Evolutionary conservation across 2,329 filamentous ascomycete species (phyloP).

Genomic region (Sporothrix curviconia): DNA sequence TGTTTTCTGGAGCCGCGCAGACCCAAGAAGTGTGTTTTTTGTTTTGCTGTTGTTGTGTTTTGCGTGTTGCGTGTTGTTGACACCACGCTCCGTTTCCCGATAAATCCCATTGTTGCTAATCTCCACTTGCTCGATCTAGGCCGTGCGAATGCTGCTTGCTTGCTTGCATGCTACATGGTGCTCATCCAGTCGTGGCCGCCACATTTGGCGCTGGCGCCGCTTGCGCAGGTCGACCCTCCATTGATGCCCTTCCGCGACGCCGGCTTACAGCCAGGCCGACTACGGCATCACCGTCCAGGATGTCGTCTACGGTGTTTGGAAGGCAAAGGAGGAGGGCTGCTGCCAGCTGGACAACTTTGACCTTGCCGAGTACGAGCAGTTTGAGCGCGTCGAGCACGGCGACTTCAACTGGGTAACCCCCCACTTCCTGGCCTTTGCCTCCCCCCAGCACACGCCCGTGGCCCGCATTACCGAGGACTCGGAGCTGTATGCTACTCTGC

Average conservation of each 20-base stretch:
- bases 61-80: no score
- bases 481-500: constrained; percentile 66
- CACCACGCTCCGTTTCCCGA: no score
- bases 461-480: constrained; percentile 65
- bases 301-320: constrained; percentile 97
- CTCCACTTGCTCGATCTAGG: no score
- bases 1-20: constrained; percentile 91
- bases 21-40: constrained; percentile 71
- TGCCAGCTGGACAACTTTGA: constrained; percentile 91
- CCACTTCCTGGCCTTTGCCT: constrained; percentile 91
- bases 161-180: constrained; percentile 98
- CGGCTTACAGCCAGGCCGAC: constrained; percentile 95
- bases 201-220: constrained; percentile 87
- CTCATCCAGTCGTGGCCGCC: constrained; percentile 96
- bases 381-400: constrained; percentile 91
- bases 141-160: constrained; percentile 86
- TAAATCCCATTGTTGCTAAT: no score
- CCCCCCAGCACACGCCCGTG: constrained; percentile 76
- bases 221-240: constrained; percentile 92
- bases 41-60: no score
- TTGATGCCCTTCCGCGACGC: constrained; percentile 98
- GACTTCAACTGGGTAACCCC: constrained; percentile 99
- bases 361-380: constrained; percentile 93
- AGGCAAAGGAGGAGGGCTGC: constrained; percentile 91
- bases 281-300: constrained; percentile 95